phyloP scores from a whole-genome alignment of 164 flowering plant species.

The Stephania cephalantha region DNA sequence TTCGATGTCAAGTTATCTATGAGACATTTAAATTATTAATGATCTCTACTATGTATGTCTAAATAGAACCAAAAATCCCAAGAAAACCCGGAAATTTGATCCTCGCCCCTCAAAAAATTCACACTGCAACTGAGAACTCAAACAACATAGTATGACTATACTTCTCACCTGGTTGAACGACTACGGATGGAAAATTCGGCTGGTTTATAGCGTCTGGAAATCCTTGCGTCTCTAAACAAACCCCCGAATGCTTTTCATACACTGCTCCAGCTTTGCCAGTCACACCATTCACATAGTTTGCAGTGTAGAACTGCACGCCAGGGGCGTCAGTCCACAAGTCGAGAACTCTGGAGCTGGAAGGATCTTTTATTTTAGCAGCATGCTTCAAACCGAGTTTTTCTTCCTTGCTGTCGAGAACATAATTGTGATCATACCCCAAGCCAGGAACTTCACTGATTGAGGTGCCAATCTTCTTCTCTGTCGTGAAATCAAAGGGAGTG shows the following conservation, averaged over 20 bases:
- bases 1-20: neutral
- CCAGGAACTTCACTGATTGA: conserved; percentile 62
- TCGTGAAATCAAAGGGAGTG: conserved; percentile 76
- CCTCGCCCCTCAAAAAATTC: neutral
- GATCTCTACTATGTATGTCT: neutral
- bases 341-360: conserved; percentile 58
- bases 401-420: conserved; percentile 68
- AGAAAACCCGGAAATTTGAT: neutral
- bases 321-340: conserved; percentile 82
- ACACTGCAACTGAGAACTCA: conserved; percentile 62
- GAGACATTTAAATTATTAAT: neutral
- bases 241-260: conserved; percentile 69
- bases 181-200: conserved; percentile 74
- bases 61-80: conserved; percentile 2
- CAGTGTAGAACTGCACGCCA: conserved; percentile 97
- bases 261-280: conserved; percentile 74
- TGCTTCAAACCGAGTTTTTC: conserved; percentile 68
- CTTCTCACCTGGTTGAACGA: conserved; percentile 72
- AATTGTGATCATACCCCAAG: conserved; percentile 89
- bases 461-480: conserved; percentile 55
- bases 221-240: conserved; percentile 91
- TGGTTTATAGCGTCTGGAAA: conserved; percentile 90
- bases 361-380: conserved; percentile 71
- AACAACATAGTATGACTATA: conserved; percentile 78
- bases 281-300: conserved; percentile 72